Base-by-base conservation (phyloP, 352 stramenopile species). In the Globisporangium viniferum region DNA sequence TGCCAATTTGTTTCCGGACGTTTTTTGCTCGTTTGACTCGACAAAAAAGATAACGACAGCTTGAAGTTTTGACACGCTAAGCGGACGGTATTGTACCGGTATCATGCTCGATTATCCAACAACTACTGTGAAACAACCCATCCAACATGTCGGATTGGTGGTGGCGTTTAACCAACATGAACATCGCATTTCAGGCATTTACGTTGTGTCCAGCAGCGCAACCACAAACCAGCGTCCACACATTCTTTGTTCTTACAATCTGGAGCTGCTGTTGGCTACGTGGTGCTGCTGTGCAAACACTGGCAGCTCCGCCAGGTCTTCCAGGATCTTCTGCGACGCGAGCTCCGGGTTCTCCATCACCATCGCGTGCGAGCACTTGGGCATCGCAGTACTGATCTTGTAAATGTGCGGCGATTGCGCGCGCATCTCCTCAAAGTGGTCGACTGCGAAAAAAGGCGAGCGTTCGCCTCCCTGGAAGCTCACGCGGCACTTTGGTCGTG, bases 271-370 rank as follows among this genome's bases (percentile, higher is more conserved):
- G 41, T 2, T 20, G 6, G 3, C 41, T 51, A 24, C 24, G 24
- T 24, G 24, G 24, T 24, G 35, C 18, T 53, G 36, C 5, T 61
- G 18, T 1, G 29, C 59, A 12, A 54, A 74, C 44, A 53, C 35
- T 7, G 65, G 48, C 7, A 71, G 31, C 33, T 73, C 71, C 18
- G 51, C 54, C 7, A 85, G 68, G 36, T 81, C 75, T 12, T 49
- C 61, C 18, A 78, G 44, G 55, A 85, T 81, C 31, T 72, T 70
- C 44, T 66, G 63, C 2, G 73, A 41, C 3, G 69, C 36, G 22
- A 68, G 65, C 29, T 67, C 68, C n/a, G 75, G 75, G 41, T 77
- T 71, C 64, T 85, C 75, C 31, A 82, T 62, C 14, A 85, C 71
- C 64, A 78, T 59, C 49, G 72, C 70, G 51, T 82, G 78, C 27